Evolutionary conservation across 1,284 basidiomycete species (phyloP).

Genomic region (Malassezia sp.): DNA sequence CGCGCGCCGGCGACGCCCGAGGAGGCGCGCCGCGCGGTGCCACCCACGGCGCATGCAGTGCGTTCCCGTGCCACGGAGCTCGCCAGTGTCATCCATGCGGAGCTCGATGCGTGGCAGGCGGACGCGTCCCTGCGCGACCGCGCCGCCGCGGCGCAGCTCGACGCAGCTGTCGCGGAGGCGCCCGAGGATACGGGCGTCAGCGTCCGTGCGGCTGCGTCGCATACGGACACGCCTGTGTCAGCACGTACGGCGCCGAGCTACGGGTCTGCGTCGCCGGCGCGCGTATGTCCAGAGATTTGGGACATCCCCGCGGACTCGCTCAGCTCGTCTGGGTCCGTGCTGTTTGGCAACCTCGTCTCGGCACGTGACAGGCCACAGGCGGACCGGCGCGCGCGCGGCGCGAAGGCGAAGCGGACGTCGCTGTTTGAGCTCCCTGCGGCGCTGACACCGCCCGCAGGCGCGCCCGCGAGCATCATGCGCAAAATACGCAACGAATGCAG

Average conservation of each 20-base stretch:
- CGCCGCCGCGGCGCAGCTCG: background rate
- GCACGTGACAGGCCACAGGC: too few relatives aligned
- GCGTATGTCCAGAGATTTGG: too few relatives aligned
- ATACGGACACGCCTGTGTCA: too few relatives aligned
- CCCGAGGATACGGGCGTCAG: conserved; percentile 10
- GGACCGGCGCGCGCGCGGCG: background rate
- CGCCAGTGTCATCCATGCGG: conserved; percentile 20
- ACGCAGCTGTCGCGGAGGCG: background rate
- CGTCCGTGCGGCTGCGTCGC: too few relatives aligned
- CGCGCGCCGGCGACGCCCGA: conserved; percentile 25
- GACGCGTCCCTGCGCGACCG: background rate
- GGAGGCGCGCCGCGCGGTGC: conserved; percentile 22
- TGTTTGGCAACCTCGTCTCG: too few relatives aligned
- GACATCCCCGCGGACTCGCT: too few relatives aligned
- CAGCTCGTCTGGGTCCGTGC: too few relatives aligned
- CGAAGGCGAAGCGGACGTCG: conserved; percentile 6
- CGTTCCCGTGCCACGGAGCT: conserved; percentile 27
- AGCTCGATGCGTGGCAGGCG: conserved; percentile 20
- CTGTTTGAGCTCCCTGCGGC: conserved; percentile 9
- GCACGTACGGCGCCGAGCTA: too few relatives aligned
- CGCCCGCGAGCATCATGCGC: background rate
- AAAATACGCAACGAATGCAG: conserved; percentile 9
- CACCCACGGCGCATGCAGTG: conserved; percentile 19
- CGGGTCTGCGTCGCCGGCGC: too few relatives aligned
- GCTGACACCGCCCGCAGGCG: background rate